Conservation (phyloP, 2,329 filamentous ascomycete species). For the Balansia obtecta region DNA sequence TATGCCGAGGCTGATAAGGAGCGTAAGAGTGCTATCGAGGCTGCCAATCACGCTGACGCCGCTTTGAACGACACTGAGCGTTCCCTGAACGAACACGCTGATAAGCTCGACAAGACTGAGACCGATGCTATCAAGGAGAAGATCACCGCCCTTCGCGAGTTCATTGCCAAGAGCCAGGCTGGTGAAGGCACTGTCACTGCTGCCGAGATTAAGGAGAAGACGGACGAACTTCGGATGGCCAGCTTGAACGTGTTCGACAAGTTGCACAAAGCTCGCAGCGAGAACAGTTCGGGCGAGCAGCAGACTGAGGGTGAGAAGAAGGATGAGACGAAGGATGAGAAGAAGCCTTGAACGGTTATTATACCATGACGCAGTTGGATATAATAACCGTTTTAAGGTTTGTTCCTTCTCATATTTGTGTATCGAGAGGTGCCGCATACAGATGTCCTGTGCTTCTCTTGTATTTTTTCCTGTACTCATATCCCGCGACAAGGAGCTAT, state of each 20-base stretch:
- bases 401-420: too few species aligned
- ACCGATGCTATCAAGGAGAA: slow-evolving; percentile 89
- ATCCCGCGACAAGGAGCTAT: slow-evolving; percentile 25
- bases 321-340: slow-evolving; percentile 68
- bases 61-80: slow-evolving; percentile 97
- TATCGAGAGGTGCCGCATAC: slow-evolving; percentile 20
- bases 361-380: slow-evolving; percentile 5
- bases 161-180: slow-evolving; percentile 86
- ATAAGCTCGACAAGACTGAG: slow-evolving; percentile 94
- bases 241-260: slow-evolving; percentile 97
- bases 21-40: slow-evolving; percentile 89
- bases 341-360: slow-evolving; percentile 45
- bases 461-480: slow-evolving; percentile 40
- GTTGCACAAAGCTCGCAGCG: slow-evolving; percentile 92
- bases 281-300: slow-evolving; percentile 43
- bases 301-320: slow-evolving; percentile 63
- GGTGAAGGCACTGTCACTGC: slow-evolving; percentile 79
- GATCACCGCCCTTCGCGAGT: slow-evolving; percentile 74
- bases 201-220: slow-evolving; percentile 96
- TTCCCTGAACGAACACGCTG: slow-evolving; percentile 90
- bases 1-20: slow-evolving; percentile 93
- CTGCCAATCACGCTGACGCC: slow-evolving; percentile 93
- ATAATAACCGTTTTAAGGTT: too few species aligned
- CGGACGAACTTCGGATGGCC: slow-evolving; percentile 91
- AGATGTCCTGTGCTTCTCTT: slow-evolving; percentile 20